phyloP scores from a whole-genome alignment of 176 grass and related monocot species.

The Hordeum vulgare region DNA sequence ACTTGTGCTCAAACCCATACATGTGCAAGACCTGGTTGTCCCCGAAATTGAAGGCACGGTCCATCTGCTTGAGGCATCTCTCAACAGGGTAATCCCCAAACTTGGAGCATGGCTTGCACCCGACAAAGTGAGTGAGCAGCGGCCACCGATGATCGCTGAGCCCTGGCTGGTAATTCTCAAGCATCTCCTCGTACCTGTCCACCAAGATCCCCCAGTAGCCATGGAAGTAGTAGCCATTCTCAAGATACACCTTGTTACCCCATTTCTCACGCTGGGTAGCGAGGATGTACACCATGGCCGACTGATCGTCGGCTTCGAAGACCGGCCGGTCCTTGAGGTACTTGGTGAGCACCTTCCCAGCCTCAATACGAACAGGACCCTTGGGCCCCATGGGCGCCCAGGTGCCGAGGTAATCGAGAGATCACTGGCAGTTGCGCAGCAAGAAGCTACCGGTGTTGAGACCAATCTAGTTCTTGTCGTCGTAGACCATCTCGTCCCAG shows the following conservation, averaged over 20 bases:
- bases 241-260: slow-evolving; percentile 85
- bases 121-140: slow-evolving; percentile 92
- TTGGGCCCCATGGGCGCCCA: slow-evolving; percentile 99
- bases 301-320: slow-evolving; percentile 99
- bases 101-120: slow-evolving; percentile 94
- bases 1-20: slow-evolving; percentile 91
- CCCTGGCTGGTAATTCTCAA: slow-evolving; percentile 96
- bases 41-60: slow-evolving; percentile 92
- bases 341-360: slow-evolving; percentile 76
- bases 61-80: slow-evolving; percentile 98
- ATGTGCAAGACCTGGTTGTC: slow-evolving; percentile 99
- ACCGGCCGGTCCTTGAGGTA: slow-evolving; percentile 88
- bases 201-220: slow-evolving; percentile 98
- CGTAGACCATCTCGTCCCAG: slow-evolving; percentile 98
- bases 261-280: slow-evolving; percentile 79
- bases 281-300: slow-evolving; percentile 96
- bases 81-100: slow-evolving; percentile 95
- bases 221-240: slow-evolving; percentile 94
- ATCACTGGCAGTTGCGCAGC: slow-evolving; percentile 93
- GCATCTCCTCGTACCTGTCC: slow-evolving; percentile 92
- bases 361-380: slow-evolving; percentile 71
- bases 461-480: slow-evolving; percentile 95
- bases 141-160: slow-evolving; percentile 96
- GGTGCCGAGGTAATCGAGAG: slow-evolving; percentile 83
- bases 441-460: slow-evolving; percentile 98